Conservation (phyloP, 768 basidiomycete genomes). For the Leccinum fibrillosum region DNA sequence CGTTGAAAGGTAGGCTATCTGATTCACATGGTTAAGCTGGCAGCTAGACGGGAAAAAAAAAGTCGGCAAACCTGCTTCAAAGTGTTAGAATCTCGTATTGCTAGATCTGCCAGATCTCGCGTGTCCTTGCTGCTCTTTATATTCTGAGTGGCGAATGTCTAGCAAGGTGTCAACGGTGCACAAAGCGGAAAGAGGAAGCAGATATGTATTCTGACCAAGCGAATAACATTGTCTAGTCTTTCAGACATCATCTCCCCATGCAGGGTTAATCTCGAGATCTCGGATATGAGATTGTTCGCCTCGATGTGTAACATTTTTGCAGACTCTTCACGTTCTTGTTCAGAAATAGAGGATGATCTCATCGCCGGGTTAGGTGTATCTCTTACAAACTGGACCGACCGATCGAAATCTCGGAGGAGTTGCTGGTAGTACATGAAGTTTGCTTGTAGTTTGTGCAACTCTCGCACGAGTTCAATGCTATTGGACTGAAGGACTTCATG, state of each 20-base stretch:
- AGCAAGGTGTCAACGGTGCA: not conserved
- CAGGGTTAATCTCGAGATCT: slow-evolving; percentile 43
- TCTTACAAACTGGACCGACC: slow-evolving; percentile 46
- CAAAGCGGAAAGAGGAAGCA: not conserved
- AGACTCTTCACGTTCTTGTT: slow-evolving; percentile 26
- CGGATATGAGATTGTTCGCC: slow-evolving; percentile 44
- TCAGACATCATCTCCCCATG: slow-evolving; percentile 22
- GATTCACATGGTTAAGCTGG: slow-evolving; percentile 12
- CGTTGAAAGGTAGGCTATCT: slow-evolving; percentile 55
- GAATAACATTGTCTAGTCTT: slow-evolving; percentile 25
- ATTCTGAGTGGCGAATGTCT: slow-evolving; percentile 56
- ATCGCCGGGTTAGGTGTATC: slow-evolving; percentile 51
- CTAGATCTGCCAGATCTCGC: not conserved
- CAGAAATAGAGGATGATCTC: slow-evolving; percentile 22
- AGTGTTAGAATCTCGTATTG: slow-evolving; percentile 3
- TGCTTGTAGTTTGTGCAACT: slow-evolving; percentile 54
- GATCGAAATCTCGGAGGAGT: slow-evolving; percentile 53
- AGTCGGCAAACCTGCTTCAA: slow-evolving; percentile 21
- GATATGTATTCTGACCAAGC: slow-evolving; percentile 17
- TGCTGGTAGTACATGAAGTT: slow-evolving; percentile 52
- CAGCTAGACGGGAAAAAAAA: not conserved
- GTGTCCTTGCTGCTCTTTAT: slow-evolving; percentile 41
- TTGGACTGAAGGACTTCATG: slow-evolving; percentile 37
- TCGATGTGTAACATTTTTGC: slow-evolving; percentile 33
- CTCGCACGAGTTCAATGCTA: slow-evolving; percentile 46